Base-by-base conservation (phyloP, 1,284 basidiomycete genomes). In the Phellopilus nigrolimitatus region DNA sequence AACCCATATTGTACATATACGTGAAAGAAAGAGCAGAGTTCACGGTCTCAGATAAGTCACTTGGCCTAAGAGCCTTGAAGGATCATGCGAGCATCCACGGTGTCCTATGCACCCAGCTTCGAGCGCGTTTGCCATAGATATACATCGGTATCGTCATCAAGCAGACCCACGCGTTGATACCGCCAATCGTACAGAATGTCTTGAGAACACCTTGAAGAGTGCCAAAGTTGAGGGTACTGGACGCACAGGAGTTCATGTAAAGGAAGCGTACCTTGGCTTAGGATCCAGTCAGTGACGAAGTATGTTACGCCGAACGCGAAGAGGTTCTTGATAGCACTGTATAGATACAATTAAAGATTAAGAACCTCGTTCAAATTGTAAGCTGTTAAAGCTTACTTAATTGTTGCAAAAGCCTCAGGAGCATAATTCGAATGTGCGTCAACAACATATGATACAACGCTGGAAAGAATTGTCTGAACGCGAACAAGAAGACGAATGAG, bases 101-200 rank as follows among this genome's bases (percentile, higher is more conserved):
- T 15, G 54, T 57, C 17, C 56, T 27, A 46, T 57, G 56, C 24
- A 57, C 56, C 56, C 56, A 57, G 31, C 56, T 57, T 30, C 56
- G 34, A 10, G 56, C 56, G 13, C 56, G 49, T 33, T 57, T 57
- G 54, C n/a, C n/a, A n/a, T n/a, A n/a, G n/a, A n/a, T n/a, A n/a
- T n/a, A n/a, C n/a, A n/a, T n/a, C n/a, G n/a, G 54, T n/a, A 57
- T 57, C 0, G 56, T 57, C 43, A 43, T 55, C 45, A 55, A 27
- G 30, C 49, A 52, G 4, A 57, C 54, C 30, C 38, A 48, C 7
- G 49, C 42, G 19, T 52, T 51, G 3, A 57, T 34, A 3, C 54
- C 56, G 12, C 56, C 56, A 21, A 57, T 57, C 12, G 50, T 56
- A 34, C 31, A 52, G 19, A 57, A 57, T 17, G 49, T 52, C n/a